Evolutionary conservation across 2,329 filamentous ascomycete genomes (phyloP).

Genomic region (Stemphylium vesicarium): DNA sequence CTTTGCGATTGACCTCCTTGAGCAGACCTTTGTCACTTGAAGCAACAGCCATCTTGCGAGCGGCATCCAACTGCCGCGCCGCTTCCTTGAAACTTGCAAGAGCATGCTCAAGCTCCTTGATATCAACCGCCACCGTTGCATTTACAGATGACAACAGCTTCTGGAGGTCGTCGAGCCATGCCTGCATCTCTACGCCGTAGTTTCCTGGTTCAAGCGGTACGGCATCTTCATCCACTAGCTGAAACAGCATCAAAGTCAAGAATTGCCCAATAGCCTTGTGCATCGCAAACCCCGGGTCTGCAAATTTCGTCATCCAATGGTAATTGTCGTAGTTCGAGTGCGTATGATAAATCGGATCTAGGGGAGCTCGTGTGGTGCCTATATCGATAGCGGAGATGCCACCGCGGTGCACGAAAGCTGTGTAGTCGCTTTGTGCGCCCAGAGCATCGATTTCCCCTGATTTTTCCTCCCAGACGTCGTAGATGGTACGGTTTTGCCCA

Average conservation of each 20-base stretch:
- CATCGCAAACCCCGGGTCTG: slow-evolving; percentile 57
- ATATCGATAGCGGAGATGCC: slow-evolving; percentile 51
- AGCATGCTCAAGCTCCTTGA: slow-evolving; percentile 31
- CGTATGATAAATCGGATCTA: slow-evolving; percentile 55
- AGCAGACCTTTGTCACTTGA: slow-evolving; percentile 30
- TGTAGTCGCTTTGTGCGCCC: slow-evolving; percentile 55
- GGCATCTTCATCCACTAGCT: slow-evolving; percentile 45
- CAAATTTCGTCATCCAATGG: slow-evolving; percentile 59
- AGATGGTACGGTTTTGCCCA: slow-evolving; percentile 50
- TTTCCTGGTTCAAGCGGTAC: slow-evolving; percentile 48
- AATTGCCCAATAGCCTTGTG: slow-evolving; percentile 58
- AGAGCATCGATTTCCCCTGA: slow-evolving; percentile 50
- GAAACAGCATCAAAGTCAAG: slow-evolving; percentile 51
- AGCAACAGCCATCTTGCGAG: slow-evolving; percentile 35
- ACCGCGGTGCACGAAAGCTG: slow-evolving; percentile 52
- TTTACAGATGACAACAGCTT: slow-evolving; percentile 15
- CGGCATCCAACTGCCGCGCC: slow-evolving; percentile 31
- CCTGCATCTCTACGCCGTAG: slow-evolving; percentile 45
- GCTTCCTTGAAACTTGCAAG: slow-evolving; percentile 44
- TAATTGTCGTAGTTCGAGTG: slow-evolving; percentile 56
- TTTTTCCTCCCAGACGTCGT: slow-evolving; percentile 51
- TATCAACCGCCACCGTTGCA: neutral
- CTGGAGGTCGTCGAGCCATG: slow-evolving; percentile 43
- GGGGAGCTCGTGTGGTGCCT: slow-evolving; percentile 45
- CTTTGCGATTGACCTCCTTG: slow-evolving; percentile 49